phyloP scores from a whole-genome alignment of 2,329 filamentous ascomycete genomes.

The Colletotrichum nymphaeae region DNA sequence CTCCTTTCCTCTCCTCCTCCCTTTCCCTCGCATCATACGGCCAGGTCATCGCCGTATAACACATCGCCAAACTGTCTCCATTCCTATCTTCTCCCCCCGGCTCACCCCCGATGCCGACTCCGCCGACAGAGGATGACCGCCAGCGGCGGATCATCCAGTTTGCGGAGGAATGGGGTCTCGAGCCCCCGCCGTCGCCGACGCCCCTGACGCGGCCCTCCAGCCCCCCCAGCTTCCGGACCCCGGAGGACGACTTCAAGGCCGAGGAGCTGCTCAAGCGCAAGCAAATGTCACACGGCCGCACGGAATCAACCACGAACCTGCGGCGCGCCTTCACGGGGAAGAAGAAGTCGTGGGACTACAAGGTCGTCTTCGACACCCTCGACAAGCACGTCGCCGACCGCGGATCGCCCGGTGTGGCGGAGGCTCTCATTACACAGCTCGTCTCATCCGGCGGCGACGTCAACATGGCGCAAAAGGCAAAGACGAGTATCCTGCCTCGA shows the following conservation, averaged over 20 bases:
- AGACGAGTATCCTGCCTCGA: conserved; percentile 58
- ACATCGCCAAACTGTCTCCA: conserved; percentile 18
- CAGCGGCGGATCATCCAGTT: conserved; percentile 61
- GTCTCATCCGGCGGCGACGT: conserved; percentile 62
- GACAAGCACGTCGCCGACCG: conserved; percentile 59
- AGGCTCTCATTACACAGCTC: conserved; percentile 64
- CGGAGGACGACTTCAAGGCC: conserved; percentile 63
- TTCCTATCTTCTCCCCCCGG: conserved; percentile 8
- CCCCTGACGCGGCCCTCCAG: conserved; percentile 55
- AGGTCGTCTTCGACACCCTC: conserved; percentile 64
- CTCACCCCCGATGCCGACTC: conserved; percentile 30
- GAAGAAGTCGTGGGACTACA: conserved; percentile 63
- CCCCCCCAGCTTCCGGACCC: conserved; percentile 55
- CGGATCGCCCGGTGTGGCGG: conserved; percentile 66
- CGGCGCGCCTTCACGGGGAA: conserved; percentile 58
- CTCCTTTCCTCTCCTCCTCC: background rate
- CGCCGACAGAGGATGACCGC: conserved; percentile 45
- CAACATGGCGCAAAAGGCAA: conserved; percentile 58
- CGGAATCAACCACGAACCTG: conserved; percentile 43
- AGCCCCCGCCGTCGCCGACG: conserved; percentile 50
- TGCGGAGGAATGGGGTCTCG: conserved; percentile 62
- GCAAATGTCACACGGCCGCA: conserved; percentile 45
- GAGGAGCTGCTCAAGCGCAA: conserved; percentile 65
- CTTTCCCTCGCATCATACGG: background rate
- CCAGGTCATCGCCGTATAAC: background rate